phyloP scores from a whole-genome alignment of 805 yeast species.

The Spathaspora passalidarum region DNA sequence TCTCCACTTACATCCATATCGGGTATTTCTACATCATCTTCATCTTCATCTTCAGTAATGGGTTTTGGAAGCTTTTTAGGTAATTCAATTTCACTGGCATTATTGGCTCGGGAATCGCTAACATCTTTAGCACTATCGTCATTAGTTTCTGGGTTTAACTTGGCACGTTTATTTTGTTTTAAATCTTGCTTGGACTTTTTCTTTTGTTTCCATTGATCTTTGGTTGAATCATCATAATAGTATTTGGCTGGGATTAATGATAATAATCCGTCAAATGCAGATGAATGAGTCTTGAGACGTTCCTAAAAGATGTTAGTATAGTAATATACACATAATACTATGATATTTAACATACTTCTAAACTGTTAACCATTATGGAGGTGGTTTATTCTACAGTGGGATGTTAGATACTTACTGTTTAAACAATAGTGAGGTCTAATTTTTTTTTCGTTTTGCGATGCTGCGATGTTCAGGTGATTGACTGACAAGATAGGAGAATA shows the following conservation, averaged over 20 bases:
- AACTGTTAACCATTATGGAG: neutral
- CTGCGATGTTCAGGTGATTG: neutral
- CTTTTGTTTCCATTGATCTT: slow-evolving; percentile 86
- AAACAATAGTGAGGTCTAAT: neutral
- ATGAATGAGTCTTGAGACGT: slow-evolving; percentile 71
- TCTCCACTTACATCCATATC: slow-evolving; percentile 9
- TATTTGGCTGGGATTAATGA: slow-evolving; percentile 93
- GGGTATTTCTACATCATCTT: slow-evolving; percentile 11
- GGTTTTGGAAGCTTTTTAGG: slow-evolving; percentile 17
- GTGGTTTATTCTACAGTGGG: neutral
- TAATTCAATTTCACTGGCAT: slow-evolving; percentile 49
- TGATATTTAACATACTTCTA: slow-evolving; percentile 1
- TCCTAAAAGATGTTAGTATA: slow-evolving; percentile 49
- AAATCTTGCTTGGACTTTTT: slow-evolving; percentile 68
- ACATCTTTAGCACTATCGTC: slow-evolving; percentile 57
- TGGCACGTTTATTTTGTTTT: slow-evolving; percentile 59
- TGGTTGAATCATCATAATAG: slow-evolving; percentile 87
- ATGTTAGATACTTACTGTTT: neutral
- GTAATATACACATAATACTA: neutral
- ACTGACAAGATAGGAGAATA: neutral
- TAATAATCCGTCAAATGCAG: slow-evolving; percentile 83
- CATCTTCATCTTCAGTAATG: slow-evolving; percentile 9
- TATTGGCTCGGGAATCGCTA: slow-evolving; percentile 49
- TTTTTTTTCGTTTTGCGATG: neutral
- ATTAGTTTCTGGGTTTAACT: slow-evolving; percentile 66